A percentile compares a stretch with the other conserved stretches of the same genome.
Evolutionary conservation across 1,284 basidiomycete species (phyloP).

Genomic region (Cerrena zonata): DNA sequence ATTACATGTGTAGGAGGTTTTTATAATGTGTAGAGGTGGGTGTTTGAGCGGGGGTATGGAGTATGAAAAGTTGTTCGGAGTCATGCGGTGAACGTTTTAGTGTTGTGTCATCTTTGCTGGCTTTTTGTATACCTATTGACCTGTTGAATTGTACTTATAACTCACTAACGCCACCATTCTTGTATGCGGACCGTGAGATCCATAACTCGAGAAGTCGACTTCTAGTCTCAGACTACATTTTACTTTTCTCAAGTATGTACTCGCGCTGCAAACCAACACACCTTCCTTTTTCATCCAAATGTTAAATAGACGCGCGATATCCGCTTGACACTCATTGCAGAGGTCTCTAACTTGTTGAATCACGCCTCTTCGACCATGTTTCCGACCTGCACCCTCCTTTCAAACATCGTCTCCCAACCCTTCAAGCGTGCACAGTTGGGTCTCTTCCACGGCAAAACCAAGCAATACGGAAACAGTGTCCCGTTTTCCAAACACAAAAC

Average conservation of each 20-base stretch:
- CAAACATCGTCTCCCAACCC: slow-evolving; percentile 47
- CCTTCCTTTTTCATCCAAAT: background rate
- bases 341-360: too few species aligned
- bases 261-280: background rate
- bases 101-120: background rate
- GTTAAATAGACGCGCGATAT: background rate
- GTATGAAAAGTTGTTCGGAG: background rate
- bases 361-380: slow-evolving; percentile 25
- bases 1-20: background rate
- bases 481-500: slow-evolving; percentile 89
- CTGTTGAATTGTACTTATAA: background rate
- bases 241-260: too few species aligned
- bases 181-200: too few species aligned
- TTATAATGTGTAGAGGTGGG: background rate
- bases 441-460: slow-evolving; percentile 75
- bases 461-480: slow-evolving; percentile 83
- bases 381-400: slow-evolving; percentile 29
- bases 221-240: too few species aligned
- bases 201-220: too few species aligned
- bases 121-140: background rate
- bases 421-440: slow-evolving; percentile 74
- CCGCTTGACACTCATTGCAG: background rate
- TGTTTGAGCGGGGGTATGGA: background rate
- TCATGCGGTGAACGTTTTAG: background rate
- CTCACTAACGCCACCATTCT: background rate